Base-by-base conservation (phyloP, 2,329 filamentous ascomycete genomes). In the Didymella arachidicola region DNA sequence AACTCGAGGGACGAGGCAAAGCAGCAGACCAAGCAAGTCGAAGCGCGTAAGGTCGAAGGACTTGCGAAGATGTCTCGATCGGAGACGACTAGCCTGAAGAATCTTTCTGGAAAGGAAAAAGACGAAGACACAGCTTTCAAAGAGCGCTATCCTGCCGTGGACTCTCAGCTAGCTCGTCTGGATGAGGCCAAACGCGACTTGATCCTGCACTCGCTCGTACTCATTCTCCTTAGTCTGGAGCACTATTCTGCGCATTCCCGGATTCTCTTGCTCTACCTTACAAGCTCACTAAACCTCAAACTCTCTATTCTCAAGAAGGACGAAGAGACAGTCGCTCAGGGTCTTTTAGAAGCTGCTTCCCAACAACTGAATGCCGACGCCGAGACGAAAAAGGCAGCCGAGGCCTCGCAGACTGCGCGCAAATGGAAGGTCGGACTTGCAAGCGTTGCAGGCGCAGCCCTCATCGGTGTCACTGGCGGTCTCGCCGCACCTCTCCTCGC, bases 351-450 rank as follows among this genome's bases (percentile, higher is more conserved):
- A 66, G 87, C 90, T 34, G 90, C 91, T 14, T 69, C 70, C 7
- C 85, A 89, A 63, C 84, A 88, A 22, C 89, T 96, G 81, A 89
- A 88, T 0, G 91, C 90, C 0, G 90, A 93, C 60, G 86, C 88
- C 1, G 92, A 95, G 73, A 88, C 87, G 0, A 86, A 89, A 70
- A 90, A 90, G 72, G 87, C 89, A 53, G 84, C 80, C 0, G 88
- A 92, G 54, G 87, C 91, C 60, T 86, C 84, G 41, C 87, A 87
- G 62, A 79, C 80, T n/a, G 77, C 84, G 18, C 83, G 88, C 43
- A 88, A 88, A 73, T 91, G 88, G 86, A 93, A 93, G 73, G 92
- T 97, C 19, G 92, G 93, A 0, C 82, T 97, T 26, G 94, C 93
- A 0, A 91, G 90, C 8, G 92, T 96, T 0, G 93, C 92, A 0